Percentiles rank a stretch among this genome's conserved stretches.
phyloP scores from a whole-genome alignment of 208 protist species.

The Blechomonas ayalai region DNA sequence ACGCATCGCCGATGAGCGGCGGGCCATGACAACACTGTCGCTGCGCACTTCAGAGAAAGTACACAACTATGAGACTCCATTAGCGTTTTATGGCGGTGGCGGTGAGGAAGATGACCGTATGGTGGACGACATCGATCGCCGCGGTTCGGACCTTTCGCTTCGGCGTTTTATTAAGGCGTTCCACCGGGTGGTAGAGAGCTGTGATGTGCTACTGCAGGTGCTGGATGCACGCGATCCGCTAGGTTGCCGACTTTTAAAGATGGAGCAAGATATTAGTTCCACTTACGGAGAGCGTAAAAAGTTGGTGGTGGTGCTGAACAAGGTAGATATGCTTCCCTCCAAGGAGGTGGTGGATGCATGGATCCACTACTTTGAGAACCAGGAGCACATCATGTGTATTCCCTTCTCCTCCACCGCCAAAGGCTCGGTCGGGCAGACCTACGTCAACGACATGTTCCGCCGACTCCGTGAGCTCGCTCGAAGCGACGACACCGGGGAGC shows the following conservation, averaged over 20 bases:
- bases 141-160: conserved; percentile 60
- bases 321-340: conserved; percentile 95
- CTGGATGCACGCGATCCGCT: conserved; percentile 96
- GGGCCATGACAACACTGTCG: conserved; percentile 67
- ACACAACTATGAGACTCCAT: conserved; percentile 67
- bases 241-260: conserved; percentile 89
- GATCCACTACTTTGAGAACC: conserved; percentile 79
- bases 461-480: conserved; percentile 87
- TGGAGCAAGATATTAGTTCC: conserved; percentile 92
- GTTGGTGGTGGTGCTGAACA: conserved; percentile 96
- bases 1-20: conserved; percentile 31
- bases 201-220: conserved; percentile 97
- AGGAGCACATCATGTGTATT: conserved; percentile 73
- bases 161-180: conserved; percentile 89
- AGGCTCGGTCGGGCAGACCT: conserved; percentile 35
- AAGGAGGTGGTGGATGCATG: conserved; percentile 86
- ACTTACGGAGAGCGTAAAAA: conserved; percentile 87
- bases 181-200: conserved; percentile 85
- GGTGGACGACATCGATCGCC: conserved; percentile 43
- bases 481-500: conserved; percentile 66
- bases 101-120: conserved; percentile 20
- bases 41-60: conserved; percentile 63
- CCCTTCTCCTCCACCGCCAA: conserved; percentile 88
- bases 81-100: conserved; percentile 14
- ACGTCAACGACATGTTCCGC: conserved; percentile 82